Base-by-base conservation (phyloP, 2,329 filamentous ascomycete genomes). In the Phyllosticta paracitricarpa region DNA sequence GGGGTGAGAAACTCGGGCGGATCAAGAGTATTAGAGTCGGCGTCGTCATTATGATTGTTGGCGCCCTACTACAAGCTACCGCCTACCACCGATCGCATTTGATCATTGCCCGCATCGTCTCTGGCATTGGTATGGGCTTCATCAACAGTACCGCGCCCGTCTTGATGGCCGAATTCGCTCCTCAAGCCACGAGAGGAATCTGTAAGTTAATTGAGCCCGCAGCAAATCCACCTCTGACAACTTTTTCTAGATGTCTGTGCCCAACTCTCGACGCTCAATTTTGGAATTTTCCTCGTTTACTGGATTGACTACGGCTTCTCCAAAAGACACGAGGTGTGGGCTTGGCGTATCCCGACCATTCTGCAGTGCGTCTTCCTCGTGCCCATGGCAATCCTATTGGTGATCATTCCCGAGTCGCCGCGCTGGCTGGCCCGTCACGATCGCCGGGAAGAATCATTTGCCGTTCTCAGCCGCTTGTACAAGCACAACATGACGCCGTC, bases 201-300 rank as follows among this genome's bases (percentile, higher is more conserved):
- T 58, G 57, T 58, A 28, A 58, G 57, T 58, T 9, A 1, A 1
- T 1, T 14, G 25, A 22, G 6, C 12, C 19, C 40, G 12, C 40
- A 48, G 30, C 12, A 24, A 35, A 28, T 1, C 17, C 22, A 8
- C 17, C 1, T 7, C n/a, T 19, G 8, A 24, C 56, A 30, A 60
- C 12, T 6, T 1, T 1, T 5, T 4, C 3, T 17, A 61, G 59
- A 74, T 63, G 78, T 79, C 58, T 79, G 78, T 62, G 76, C 76
- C 17, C 78, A 80, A 62, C 67, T 81, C 3, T 77, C 77, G 0
- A 79, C 77, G 0, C 72, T 81, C 19, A 81, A 79, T 63, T 74
- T 79, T 17, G 78, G 75, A 1, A 77, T 78, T 57, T 73, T 76
- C 57, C 65, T 79, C 28, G 73, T 75, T 1, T 79, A 79, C 63